Base-by-base conservation (phyloP, 345 rosid genomes). In the Syzygium aqueum region DNA sequence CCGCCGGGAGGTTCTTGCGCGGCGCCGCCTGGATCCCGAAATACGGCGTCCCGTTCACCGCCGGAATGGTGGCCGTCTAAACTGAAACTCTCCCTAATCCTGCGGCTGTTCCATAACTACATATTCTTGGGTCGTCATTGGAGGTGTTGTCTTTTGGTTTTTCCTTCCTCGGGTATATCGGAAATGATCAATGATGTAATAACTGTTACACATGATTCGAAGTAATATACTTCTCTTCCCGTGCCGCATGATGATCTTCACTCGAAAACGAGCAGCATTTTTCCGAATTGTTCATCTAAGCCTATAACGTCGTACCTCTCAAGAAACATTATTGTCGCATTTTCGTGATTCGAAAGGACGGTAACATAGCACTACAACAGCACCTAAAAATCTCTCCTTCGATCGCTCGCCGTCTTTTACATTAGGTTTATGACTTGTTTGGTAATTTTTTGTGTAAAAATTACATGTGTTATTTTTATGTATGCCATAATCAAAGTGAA, bases 21-120 rank as follows among this genome's bases (percentile, higher is more conserved):
- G 94, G 91, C 15, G 93, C 90, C 7, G 1, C 33, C 8, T 96
- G 98, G 99, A 89, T 97, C 65, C 89, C 86, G 22, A 59, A 65
- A 1, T 87, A 85, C 30, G 91, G 92, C 25, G 85, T 96, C 22
- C 97, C 98, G 0, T 96, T 92, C 56, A 11, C 83, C 11, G 56
- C 92, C 1, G 93, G 92, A 50, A 51, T 87, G 86, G 21, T 86
- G 83, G 25, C 40, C 15, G 87, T 67, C 59, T 86, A 86, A 27
- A 61, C 53, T 19, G 11, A 43, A 19, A 10, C 37, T 22, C 14
- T 33, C 49, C 49, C 82, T 37, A 37, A 73, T 73, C 49, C 10
- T 19, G 33, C 27, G 67, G 46, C 6, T 9, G 59, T 54, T 54
- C 59, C 59, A 2, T 23, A 67, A 67, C 78, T 16, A 4, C 19